Evolutionary conservation across 2,329 filamentous ascomycete genomes (phyloP).

Genomic region (Orbilia oligospora): DNA sequence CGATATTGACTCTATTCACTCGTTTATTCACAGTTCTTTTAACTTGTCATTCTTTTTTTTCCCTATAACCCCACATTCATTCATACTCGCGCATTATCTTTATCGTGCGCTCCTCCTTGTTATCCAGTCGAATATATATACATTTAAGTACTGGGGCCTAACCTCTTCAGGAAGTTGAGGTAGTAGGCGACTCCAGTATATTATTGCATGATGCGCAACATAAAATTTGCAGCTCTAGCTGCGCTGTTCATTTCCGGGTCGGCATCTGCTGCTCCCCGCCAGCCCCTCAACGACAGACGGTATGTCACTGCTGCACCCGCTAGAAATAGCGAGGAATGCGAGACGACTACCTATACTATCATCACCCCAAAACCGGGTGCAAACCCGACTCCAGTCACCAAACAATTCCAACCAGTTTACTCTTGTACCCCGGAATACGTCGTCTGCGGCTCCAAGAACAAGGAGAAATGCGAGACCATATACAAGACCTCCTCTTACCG

Average conservation of each 20-base stretch:
- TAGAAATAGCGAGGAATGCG: conserved; percentile 36
- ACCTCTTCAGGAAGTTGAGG: not conserved
- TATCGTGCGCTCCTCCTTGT: not conserved
- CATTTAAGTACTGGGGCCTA: not conserved
- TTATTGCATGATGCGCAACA: conserved; percentile 42
- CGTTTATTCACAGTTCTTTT: conserved; percentile 37
- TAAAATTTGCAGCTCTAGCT: conserved; percentile 39
- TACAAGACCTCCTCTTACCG: conserved; percentile 54
- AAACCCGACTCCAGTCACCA: conserved; percentile 53
- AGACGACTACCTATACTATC: conserved; percentile 47
- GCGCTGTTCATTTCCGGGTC: conserved; percentile 34
- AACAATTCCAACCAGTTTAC: conserved; percentile 53
- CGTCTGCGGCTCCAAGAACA: conserved; percentile 51
- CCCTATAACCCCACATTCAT: conserved; percentile 29
- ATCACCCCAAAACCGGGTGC: conserved; percentile 46
- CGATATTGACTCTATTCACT: conserved; percentile 40
- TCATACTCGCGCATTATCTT: conserved; percentile 13
- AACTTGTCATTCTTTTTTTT: conserved; percentile 12
- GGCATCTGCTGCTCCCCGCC: conserved; percentile 40
- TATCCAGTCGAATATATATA: conserved; percentile 8
- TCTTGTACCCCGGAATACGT: conserved; percentile 55
- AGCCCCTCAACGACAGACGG: conserved; percentile 32
- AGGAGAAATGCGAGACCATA: conserved; percentile 45
- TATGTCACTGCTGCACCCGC: conserved; percentile 12
- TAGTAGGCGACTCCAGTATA: not conserved